Evolutionary conservation across 768 basidiomycete species (phyloP).

Genomic region (Pisolithus microcarpus): DNA sequence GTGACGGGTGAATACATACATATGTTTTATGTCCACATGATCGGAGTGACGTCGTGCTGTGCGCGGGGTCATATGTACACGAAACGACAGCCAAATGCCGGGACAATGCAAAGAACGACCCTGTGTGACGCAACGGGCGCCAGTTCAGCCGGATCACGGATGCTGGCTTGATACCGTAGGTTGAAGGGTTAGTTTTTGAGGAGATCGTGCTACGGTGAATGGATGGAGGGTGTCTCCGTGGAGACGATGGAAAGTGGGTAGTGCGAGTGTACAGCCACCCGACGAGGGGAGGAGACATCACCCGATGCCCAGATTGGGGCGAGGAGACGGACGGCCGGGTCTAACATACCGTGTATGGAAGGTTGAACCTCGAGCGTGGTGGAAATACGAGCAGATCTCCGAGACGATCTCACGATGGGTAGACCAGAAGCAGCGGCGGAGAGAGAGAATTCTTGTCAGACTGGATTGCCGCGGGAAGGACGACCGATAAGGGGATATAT

Average conservation of each 20-base stretch:
- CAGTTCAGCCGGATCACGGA: neutral
- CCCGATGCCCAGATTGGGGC: constrained; percentile 3
- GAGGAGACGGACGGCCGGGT: constrained; percentile 15
- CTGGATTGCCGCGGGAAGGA: constrained; percentile 26
- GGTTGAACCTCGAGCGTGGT: constrained; percentile 16
- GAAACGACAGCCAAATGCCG: neutral
- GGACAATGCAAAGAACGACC: too few relatives aligned
- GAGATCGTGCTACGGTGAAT: neutral
- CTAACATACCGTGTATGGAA: constrained; percentile 19
- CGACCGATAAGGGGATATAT: constrained; percentile 14
- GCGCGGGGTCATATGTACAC: neutral
- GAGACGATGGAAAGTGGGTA: too few relatives aligned
- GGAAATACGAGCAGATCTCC: neutral
- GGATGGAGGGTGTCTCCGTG: neutral
- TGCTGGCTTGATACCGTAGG: neutral
- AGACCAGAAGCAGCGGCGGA: constrained; percentile 22
- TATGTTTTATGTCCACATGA: neutral
- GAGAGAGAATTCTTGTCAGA: neutral
- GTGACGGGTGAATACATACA: too few relatives aligned
- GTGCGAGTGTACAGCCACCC: neutral
- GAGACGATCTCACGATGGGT: neutral
- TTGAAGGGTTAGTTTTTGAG: neutral
- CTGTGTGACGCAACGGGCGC: too few relatives aligned
- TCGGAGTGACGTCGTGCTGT: constrained; percentile 1
- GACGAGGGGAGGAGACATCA: neutral